Evolutionary conservation across 306 rosid species (phyloP).

Genomic region (Rosa chinensis): DNA sequence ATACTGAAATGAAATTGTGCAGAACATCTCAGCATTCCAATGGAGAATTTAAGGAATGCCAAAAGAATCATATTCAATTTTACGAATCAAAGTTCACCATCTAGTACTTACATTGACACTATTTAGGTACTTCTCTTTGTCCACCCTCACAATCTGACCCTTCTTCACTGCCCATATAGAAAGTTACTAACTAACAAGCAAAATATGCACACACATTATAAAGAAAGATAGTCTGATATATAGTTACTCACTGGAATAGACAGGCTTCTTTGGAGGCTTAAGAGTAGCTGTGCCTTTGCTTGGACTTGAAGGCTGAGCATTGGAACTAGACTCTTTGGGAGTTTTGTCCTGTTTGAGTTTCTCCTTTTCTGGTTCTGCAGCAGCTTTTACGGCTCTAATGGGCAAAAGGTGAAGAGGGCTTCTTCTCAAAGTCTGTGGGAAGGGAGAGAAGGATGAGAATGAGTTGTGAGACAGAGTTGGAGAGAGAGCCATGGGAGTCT

Average conservation of each 20-base stretch:
- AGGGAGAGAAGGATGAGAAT: slow-evolving; percentile 41
- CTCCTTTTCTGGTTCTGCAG: slow-evolving; percentile 50
- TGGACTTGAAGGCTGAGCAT: slow-evolving; percentile 50
- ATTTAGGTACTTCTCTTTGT: slow-evolving; percentile 86
- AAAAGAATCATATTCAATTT: not conserved
- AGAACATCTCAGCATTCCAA: slow-evolving; percentile 22
- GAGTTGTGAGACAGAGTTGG: slow-evolving; percentile 37
- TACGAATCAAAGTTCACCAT: not conserved
- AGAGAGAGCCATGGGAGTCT: slow-evolving; percentile 58
- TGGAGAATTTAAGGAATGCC: not conserved
- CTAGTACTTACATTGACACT: slow-evolving; percentile 66
- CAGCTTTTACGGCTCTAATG: slow-evolving; percentile 58
- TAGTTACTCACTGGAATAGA: slow-evolving; percentile 67
- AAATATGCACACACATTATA: not conserved
- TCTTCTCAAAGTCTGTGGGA: slow-evolving; percentile 44
- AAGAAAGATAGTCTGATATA: not conserved
- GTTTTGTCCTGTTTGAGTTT: slow-evolving; percentile 39
- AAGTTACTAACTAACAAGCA: not conserved
- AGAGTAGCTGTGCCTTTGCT: slow-evolving; percentile 35
- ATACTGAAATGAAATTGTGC: slow-evolving; percentile 50
- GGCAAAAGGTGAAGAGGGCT: slow-evolving; percentile 33
- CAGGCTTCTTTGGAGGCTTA: slow-evolving; percentile 69
- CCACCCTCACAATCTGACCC: slow-evolving; percentile 96
- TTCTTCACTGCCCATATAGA: slow-evolving; percentile 78
- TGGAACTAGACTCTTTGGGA: slow-evolving; percentile 39